Base-by-base conservation (phyloP, 768 basidiomycete genomes). In the Serendipita indica region DNA sequence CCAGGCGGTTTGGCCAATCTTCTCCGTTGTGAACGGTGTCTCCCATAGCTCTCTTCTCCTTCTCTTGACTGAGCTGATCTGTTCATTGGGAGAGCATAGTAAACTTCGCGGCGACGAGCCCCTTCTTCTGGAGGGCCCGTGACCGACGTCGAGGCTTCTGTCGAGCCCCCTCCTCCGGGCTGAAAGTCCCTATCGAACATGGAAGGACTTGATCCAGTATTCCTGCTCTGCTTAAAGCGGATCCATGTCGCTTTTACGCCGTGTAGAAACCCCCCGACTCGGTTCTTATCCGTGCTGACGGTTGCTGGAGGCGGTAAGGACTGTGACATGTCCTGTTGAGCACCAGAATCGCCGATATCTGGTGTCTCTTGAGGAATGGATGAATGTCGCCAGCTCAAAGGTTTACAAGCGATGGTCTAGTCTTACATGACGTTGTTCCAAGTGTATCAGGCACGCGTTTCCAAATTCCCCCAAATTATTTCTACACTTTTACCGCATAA, bases 91-190 rank as follows among this genome's bases (percentile, higher is more conserved):
- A 46, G 12, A 13, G 45, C 45, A 46, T 46, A 46, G 45, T 46
- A 46, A n/a, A 46, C 25, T 12, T 46, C 45, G 16, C 45, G 14
- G 12, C 25, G 12, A 10, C 45, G 45, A 12, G 12, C 12, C 14
- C 14, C 14, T 22, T 46, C 45, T 12, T 46, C 45, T 46, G 14
- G 45, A 10, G 45, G 13, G 22, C 45, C 45, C 14, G 45, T 46
- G 45, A 46, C 45, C 13, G 45, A 46, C 25, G 45, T 46, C 12
- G 45, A 46, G 25, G 45, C 45, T 27, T 46, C 45, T n/a, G 45
- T 46, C 14, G 45, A 46, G 12, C 45, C 45, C 12, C 45, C 45
- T 12, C 45, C 45, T 13, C 12, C 13, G 16, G 1, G 25, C 1
- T 39, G 35, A 25, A 46, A 46, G 22, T 46, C 45, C 45, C 22